Evolutionary conservation across 352 stramenopile species (phyloP), one percentile per base, ranked within the genome.

Genomic region (Phytophthora kernoviae): DNA sequence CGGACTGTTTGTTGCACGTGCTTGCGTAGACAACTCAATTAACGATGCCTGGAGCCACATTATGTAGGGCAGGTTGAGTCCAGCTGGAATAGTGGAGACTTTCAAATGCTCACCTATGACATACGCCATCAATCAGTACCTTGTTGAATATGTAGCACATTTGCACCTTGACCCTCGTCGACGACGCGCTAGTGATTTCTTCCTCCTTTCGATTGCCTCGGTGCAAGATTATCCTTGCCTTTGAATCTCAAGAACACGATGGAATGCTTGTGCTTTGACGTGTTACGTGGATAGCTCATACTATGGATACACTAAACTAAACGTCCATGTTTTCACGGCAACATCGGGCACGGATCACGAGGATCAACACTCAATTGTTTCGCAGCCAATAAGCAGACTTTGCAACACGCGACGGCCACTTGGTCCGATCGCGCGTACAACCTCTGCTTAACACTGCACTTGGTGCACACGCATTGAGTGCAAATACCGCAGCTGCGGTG

Each of bases 331-430:
- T 21, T 36, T 64, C 50, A 72, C 36, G 46, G 53, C 12, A 70
- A 21, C 77, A 87, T 69, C 5, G 79, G 79, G 47, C 83, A 89
- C 27, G 61, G 75, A 17, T 84, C 75, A 5, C 77, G 62, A n/a
- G 75, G 77, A 20, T 89, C 75, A 24, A 89, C 68, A 4, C 40
- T 50, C 0, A 87, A 48, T 15, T 74, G 51, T 17, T 73, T 80
- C 12, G 73, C 68, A 39, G 62, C 63, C 15, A 86, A 34, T 6
- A 87, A 45, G 36, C 79, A 89, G 1, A 58, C 39, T 53, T 79
- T 89, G 62, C 79, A 89, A 53, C 77, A 87, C 15, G 66, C 22
- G 12, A 86, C 57, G 18, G 62, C 45, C 5, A 83, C 64, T 15
- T 81, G 65, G 55, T 71, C 58, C 37, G 75, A 70, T 3, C 60